These are phyloP conservation scores for Apiotrichum gracile DNA, from an alignment of 1,284 basidiomycete genomes.

Conservation along the genomic window DNA sequence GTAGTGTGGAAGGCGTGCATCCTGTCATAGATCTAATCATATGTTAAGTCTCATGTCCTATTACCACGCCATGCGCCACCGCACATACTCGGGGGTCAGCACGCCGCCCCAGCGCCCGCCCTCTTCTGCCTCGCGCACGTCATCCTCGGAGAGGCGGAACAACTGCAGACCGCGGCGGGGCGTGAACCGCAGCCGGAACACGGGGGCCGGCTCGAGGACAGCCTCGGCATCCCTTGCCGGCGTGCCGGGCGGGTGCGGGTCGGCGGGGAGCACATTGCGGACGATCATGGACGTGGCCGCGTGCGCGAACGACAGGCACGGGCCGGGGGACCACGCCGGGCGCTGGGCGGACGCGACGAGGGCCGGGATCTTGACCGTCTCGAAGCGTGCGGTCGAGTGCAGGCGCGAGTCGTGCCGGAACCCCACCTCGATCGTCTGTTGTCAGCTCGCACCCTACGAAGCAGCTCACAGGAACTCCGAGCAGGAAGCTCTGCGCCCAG, in stretches of 20 bases:
- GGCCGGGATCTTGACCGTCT: constrained; percentile 61
- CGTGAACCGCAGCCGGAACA: constrained; percentile 39
- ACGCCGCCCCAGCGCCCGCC: constrained; percentile 40
- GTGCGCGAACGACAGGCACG: constrained; percentile 36
- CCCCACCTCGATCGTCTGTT: constrained; percentile 78
- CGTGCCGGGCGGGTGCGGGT: constrained; percentile 15
- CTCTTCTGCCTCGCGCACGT: neutral
- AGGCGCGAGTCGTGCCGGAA: constrained; percentile 77
- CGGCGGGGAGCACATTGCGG: constrained; percentile 32
- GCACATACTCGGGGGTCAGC: constrained; percentile 33
- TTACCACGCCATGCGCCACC: constrained; percentile 4
- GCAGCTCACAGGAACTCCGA: constrained; percentile 73
- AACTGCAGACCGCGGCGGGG: constrained; percentile 39
- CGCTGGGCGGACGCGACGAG: neutral
- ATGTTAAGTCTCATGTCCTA: neutral
- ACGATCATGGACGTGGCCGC: constrained; percentile 28
- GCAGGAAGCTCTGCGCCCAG: constrained; percentile 90
- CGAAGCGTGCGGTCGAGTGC: constrained; percentile 61
- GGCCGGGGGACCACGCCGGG: constrained; percentile 30
- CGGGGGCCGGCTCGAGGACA: constrained; percentile 27
- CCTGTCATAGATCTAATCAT: too few species aligned
- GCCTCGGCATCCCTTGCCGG: constrained; percentile 1
- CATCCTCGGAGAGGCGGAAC: constrained; percentile 20
- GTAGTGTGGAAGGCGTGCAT: too few species aligned
- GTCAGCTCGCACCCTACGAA: neutral